A percentile compares a stretch with the other conserved stretches of the same genome.
Conservation (phyloP, 1,139 yeast genomes). For the Diutina pseudorugosa region DNA sequence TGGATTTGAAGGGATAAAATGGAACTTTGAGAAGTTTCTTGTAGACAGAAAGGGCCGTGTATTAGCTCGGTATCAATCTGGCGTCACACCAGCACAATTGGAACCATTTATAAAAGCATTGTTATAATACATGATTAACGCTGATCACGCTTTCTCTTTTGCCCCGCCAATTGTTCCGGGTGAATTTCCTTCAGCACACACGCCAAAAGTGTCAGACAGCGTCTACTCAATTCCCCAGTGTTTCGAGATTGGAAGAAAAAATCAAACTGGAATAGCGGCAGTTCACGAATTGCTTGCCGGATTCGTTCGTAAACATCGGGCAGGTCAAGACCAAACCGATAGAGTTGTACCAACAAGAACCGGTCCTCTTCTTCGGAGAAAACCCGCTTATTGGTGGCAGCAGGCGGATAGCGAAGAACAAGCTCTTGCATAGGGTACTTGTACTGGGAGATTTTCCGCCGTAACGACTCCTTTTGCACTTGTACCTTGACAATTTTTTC, state of each 20-base stretch:
- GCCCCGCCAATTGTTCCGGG: constrained; percentile 5
- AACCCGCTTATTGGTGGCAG: constrained; percentile 41
- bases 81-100: constrained; percentile 52
- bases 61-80: constrained; percentile 54
- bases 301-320: constrained; percentile 54
- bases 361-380: constrained; percentile 70
- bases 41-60: constrained; percentile 65
- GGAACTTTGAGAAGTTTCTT: constrained; percentile 94
- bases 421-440: constrained; percentile 56
- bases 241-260: constrained; percentile 62
- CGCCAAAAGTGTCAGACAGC: constrained; percentile 54
- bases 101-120: constrained; percentile 36
- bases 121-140: constrained; percentile 6
- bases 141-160: not conserved
- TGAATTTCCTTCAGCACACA: constrained; percentile 51
- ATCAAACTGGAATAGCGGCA: constrained; percentile 56
- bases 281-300: constrained; percentile 46
- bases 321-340: constrained; percentile 53
- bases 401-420: constrained; percentile 47
- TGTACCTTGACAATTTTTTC: constrained; percentile 47
- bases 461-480: constrained; percentile 53
- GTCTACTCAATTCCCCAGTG: constrained; percentile 49
- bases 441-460: constrained; percentile 51
- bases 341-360: constrained; percentile 51
- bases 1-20: constrained; percentile 73